Conservation (phyloP, 345 rosid species). For the Pistacia atlantica region DNA sequence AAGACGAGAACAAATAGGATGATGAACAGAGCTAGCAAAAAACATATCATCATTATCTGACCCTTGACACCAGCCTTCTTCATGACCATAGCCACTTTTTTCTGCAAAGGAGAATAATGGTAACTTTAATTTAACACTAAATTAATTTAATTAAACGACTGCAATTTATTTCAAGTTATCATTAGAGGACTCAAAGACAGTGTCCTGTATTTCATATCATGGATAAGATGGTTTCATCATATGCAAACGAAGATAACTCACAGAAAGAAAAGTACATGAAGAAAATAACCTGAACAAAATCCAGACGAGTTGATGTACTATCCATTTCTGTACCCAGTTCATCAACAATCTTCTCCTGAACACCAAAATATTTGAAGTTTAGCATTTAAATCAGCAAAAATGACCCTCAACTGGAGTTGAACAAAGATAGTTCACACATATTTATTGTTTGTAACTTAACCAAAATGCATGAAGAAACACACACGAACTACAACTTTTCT, state of each 20-base stretch:
- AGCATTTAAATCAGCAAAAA: constrained; percentile 1
- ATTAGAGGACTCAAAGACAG: neutral
- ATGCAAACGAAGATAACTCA: neutral
- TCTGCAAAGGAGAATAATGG: constrained; percentile 49
- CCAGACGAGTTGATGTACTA: constrained; percentile 85
- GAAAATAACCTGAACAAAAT: constrained; percentile 84
- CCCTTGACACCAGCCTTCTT: constrained; percentile 96
- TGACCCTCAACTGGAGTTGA: neutral
- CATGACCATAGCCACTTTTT: constrained; percentile 97
- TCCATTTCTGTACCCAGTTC: constrained; percentile 90
- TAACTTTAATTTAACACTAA: neutral
- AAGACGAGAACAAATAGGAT: constrained; percentile 87
- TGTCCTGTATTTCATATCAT: neutral
- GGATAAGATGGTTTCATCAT: neutral
- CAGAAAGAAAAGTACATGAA: neutral
- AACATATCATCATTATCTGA: constrained; percentile 89
- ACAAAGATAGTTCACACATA: neutral
- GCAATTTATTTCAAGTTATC: neutral
- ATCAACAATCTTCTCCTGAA: constrained; percentile 83
- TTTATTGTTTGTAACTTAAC: neutral
- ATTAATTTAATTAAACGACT: neutral
- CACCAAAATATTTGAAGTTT: constrained; percentile 26
- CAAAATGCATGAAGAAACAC: neutral
- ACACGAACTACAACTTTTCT: neutral
- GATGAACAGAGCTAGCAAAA: constrained; percentile 77